Percentiles rank a stretch among this genome's conserved stretches.
phyloP scores from a whole-genome alignment of 129 eudicot genomes.

The Flaveria robusta region DNA sequence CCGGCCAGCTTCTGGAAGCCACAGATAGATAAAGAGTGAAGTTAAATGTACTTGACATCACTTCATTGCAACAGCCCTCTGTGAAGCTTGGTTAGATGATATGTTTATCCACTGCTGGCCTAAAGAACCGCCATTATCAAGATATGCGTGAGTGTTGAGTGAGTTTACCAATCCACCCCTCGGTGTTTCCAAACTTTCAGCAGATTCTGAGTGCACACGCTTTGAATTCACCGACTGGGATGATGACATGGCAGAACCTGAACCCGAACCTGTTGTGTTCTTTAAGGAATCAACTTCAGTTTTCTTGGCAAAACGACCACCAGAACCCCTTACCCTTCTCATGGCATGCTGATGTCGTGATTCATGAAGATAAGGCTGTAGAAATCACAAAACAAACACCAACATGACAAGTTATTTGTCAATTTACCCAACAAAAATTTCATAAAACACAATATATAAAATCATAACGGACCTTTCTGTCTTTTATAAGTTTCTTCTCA shows the following conservation, averaged over 20 bases:
- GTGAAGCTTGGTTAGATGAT: constrained; percentile 43
- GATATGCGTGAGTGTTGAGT: constrained; percentile 23
- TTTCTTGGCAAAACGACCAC: constrained; percentile 91
- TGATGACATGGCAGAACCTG: constrained; percentile 22
- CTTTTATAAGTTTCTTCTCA: constrained; percentile 75
- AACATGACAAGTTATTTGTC: constrained; percentile 3
- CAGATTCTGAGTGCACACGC: constrained; percentile 37
- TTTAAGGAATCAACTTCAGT: constrained; percentile 44
- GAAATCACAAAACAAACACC: background rate
- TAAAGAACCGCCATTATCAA: constrained; percentile 35
- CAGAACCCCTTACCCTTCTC: constrained; percentile 78
- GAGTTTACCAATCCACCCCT: constrained; percentile 34
- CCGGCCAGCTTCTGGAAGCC: constrained; percentile 55
- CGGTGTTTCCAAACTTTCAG: constrained; percentile 31
- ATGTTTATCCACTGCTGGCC: constrained; percentile 57
- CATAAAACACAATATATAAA: background rate
- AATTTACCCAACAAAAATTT: constrained; percentile 3
- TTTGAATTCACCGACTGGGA: constrained; percentile 41
- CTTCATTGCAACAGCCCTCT: constrained; percentile 63
- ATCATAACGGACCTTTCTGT: constrained; percentile 53
- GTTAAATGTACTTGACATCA: constrained; percentile 23
- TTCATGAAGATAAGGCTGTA: constrained; percentile 94
- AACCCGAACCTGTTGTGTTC: constrained; percentile 29
- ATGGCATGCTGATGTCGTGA: constrained; percentile 92
- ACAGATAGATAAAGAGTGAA: background rate